These are phyloP conservation scores for Mortierella claussenii DNA, from an alignment of 192 early-diverging fungal species.

Conservation along the genomic window DNA sequence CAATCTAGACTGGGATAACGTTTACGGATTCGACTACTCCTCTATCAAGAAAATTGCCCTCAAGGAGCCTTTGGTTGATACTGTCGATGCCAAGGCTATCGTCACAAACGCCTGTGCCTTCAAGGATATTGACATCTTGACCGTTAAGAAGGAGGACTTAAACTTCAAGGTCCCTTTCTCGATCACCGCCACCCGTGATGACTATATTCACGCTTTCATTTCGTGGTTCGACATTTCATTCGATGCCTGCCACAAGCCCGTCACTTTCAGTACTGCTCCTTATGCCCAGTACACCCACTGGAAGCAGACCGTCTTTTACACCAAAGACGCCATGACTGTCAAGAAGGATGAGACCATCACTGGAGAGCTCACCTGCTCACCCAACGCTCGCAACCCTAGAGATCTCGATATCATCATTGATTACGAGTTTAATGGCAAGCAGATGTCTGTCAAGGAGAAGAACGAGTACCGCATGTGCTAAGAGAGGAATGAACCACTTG, in stretches of 20 bases:
- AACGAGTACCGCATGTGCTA: slow-evolving; percentile 60
- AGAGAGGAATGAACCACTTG: too few relatives aligned
- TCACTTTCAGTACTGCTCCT: slow-evolving; percentile 65
- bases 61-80: slow-evolving; percentile 86
- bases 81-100: slow-evolving; percentile 74
- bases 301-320: slow-evolving; percentile 97
- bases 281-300: slow-evolving; percentile 91
- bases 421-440: slow-evolving; percentile 52
- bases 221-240: slow-evolving; percentile 98
- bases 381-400: slow-evolving; percentile 88
- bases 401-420: slow-evolving; percentile 91
- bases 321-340: slow-evolving; percentile 70
- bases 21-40: slow-evolving; percentile 95
- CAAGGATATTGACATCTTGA: slow-evolving; percentile 79
- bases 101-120: slow-evolving; percentile 73
- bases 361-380: slow-evolving; percentile 64
- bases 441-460: slow-evolving; percentile 49
- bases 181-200: slow-evolving; percentile 69
- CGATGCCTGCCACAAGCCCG: slow-evolving; percentile 66
- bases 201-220: slow-evolving; percentile 78
- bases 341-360: slow-evolving; percentile 80
- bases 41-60: slow-evolving; percentile 81
- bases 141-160: slow-evolving; percentile 71
- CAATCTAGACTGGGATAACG: slow-evolving; percentile 82
- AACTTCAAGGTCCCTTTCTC: slow-evolving; percentile 80